phyloP scores from a whole-genome alignment of 495 filamentous ascomycete species.

The Podospora pseudoanserina region DNA sequence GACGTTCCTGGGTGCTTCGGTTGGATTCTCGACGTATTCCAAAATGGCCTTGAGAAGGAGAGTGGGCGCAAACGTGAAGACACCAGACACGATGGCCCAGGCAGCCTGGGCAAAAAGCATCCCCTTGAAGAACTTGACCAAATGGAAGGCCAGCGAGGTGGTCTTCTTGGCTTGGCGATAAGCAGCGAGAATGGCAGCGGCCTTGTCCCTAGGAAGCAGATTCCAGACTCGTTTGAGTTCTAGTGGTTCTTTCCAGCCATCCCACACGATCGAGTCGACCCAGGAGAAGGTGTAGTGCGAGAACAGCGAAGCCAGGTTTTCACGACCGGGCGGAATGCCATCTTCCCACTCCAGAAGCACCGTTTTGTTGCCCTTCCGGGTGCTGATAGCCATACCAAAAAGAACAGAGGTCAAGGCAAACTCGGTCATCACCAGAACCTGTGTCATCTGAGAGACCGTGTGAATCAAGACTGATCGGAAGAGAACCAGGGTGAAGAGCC shows the following conservation, averaged over 20 bases:
- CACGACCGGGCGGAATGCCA: constrained; percentile 75
- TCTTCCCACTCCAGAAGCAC: constrained; percentile 84
- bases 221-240: constrained; percentile 90
- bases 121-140: constrained; percentile 77
- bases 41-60: constrained; percentile 86
- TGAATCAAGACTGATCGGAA: constrained; percentile 87
- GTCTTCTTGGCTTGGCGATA: constrained; percentile 87
- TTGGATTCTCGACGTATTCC: constrained; percentile 84
- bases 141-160: constrained; percentile 70
- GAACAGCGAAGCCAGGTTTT: constrained; percentile 82
- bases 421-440: constrained; percentile 61
- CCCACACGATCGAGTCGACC: constrained; percentile 84
- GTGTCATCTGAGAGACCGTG: constrained; percentile 57
- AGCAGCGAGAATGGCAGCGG: constrained; percentile 68
- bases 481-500: constrained; percentile 68
- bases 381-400: constrained; percentile 68
- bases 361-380: constrained; percentile 86
- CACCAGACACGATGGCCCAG: constrained; percentile 73
- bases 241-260: constrained; percentile 83
- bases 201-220: constrained; percentile 80
- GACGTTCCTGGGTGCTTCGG: constrained; percentile 74
- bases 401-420: constrained; percentile 74
- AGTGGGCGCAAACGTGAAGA: constrained; percentile 88
- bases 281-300: constrained; percentile 86
- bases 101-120: constrained; percentile 70